phyloP scores from a whole-genome alignment of 2,329 filamentous ascomycete genomes.

The Diaporthe amygdali region DNA sequence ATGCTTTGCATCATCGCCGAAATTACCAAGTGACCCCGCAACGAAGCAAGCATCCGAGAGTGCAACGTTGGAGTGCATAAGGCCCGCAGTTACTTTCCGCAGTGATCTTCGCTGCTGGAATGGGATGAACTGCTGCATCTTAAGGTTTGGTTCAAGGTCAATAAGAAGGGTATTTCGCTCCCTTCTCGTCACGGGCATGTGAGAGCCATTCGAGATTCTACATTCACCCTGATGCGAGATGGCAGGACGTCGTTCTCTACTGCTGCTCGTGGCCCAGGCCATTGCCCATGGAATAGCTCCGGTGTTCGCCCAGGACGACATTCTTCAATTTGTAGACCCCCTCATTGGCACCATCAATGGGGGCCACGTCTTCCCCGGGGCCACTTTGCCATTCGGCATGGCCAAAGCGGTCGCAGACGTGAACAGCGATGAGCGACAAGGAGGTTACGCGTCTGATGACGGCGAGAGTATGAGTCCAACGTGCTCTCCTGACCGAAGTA shows the following conservation, averaged over 20 bases:
- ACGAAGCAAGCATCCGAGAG: slow-evolving; percentile 7
- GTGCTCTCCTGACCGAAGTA: rapidly evolving
- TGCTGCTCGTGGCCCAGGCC: background rate
- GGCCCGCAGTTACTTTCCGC: background rate
- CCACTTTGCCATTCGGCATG: slow-evolving; percentile 36
- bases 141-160: background rate
- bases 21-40: background rate
- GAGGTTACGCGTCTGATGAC: slow-evolving; percentile 34
- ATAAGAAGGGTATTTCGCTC: background rate
- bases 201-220: background rate
- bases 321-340: slow-evolving; percentile 29
- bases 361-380: slow-evolving; percentile 36
- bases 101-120: background rate
- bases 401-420: slow-evolving; percentile 36
- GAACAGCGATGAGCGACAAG: slow-evolving; percentile 31
- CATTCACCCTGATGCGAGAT: background rate
- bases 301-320: background rate
- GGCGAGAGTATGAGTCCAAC: slow-evolving; percentile 27
- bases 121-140: background rate
- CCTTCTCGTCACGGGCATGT: background rate
- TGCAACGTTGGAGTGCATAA: slow-evolving; percentile 12
- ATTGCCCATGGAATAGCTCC: background rate
- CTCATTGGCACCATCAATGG: slow-evolving; percentile 35
- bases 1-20: background rate
- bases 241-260: background rate